These are phyloP conservation scores for Agarophyton chilense DNA, from an alignment of 23 red algal species.

Conservation along the genomic window DNA sequence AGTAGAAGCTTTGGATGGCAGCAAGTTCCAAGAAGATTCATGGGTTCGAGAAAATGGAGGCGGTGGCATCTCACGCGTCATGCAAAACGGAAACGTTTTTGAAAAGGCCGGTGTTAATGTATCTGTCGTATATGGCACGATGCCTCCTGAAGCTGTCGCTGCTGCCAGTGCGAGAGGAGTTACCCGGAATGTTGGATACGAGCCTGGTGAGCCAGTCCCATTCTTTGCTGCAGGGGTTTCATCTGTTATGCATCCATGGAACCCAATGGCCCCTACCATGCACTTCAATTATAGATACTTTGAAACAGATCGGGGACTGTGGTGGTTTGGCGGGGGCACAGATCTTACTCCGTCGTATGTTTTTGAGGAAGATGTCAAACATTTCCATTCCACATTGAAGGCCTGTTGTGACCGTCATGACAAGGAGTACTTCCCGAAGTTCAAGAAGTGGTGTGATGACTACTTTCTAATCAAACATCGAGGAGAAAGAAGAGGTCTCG, in stretches of 20 bases:
- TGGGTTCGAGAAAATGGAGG: constrained; percentile 92
- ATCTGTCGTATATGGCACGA: constrained; percentile 96
- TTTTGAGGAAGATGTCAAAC: constrained; percentile 86
- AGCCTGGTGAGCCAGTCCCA: constrained; percentile 85
- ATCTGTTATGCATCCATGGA: constrained; percentile 99
- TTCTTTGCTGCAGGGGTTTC: constrained; percentile 98
- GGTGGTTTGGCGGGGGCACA: constrained; percentile 99
- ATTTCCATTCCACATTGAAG: constrained; percentile 95
- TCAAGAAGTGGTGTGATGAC: constrained; percentile 98
- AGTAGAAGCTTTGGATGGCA: constrained; percentile 90
- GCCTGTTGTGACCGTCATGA: constrained; percentile 92
- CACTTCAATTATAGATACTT: constrained; percentile 99
- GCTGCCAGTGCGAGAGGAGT: constrained; percentile 88
- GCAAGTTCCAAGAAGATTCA: constrained; percentile 90
- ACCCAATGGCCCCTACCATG: constrained; percentile 97
- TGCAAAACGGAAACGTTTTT: constrained; percentile 92
- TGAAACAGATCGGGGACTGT: constrained; percentile 97
- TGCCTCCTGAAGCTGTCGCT: constrained; percentile 97
- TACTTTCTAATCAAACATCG: constrained; percentile 97
- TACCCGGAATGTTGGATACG: constrained; percentile 90
- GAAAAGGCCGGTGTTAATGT: constrained; percentile 99
- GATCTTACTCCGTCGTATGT: constrained; percentile 96
- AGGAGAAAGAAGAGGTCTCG: constrained; percentile 91
- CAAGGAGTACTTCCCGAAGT: constrained; percentile 80
- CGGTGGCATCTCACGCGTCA: constrained; percentile 94